These are phyloP conservation scores for Diaporthe longicolla DNA, from an alignment of 2,329 filamentous ascomycete genomes.

Conservation along the genomic window DNA sequence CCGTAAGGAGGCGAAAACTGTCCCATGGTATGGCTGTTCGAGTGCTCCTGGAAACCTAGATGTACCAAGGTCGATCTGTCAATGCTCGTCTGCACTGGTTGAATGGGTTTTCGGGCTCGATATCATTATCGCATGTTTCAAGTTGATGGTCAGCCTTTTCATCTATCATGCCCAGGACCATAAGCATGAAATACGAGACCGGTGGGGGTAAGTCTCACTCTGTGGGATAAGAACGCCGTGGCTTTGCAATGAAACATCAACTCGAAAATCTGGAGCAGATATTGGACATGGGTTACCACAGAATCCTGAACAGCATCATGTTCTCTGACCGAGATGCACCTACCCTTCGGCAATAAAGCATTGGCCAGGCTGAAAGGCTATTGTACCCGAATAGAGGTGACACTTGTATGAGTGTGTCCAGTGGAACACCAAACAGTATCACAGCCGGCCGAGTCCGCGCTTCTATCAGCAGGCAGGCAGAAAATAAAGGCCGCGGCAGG, in stretches of 20 bases:
- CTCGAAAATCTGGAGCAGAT: not conserved
- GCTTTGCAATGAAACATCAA: not conserved
- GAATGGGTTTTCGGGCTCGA: not conserved
- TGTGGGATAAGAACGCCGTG: not conserved
- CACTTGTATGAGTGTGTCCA: not conserved
- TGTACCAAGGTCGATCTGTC: not conserved
- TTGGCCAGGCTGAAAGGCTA: not conserved
- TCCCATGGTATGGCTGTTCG: no score
- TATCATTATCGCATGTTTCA: not conserved
- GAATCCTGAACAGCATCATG: not conserved
- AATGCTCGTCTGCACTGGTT: not conserved
- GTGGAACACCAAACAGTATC: not conserved
- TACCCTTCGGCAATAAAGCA: not conserved
- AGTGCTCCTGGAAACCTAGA: not conserved
- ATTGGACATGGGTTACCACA: not conserved
- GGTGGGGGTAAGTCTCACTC: not conserved
- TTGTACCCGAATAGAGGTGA: not conserved
- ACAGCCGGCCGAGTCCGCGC: not conserved
- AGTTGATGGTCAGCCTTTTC: not conserved
- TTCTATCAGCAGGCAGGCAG: not conserved
- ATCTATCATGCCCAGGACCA: not conserved
- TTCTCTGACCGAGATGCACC: not conserved
- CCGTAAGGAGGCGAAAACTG: not conserved
- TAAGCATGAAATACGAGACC: not conserved
- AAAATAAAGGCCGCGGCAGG: not conserved